phyloP scores from a whole-genome alignment of 805 yeast genomes.

The Tetrapisispora phaffii region DNA sequence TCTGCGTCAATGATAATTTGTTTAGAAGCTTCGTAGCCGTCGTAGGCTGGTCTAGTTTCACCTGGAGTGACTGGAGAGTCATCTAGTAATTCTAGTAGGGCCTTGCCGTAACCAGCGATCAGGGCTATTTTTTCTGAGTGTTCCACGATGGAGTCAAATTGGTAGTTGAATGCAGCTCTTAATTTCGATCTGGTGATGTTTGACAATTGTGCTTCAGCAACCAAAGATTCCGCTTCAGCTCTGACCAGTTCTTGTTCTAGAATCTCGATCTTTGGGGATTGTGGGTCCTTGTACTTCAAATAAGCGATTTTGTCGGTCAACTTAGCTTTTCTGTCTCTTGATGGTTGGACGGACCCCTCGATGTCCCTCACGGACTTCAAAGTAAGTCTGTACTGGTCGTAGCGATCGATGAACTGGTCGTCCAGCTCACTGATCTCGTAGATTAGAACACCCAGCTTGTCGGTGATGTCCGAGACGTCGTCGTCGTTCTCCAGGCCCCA shows the following conservation, averaged over 20 bases:
- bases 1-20: conserved; percentile 82
- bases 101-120: conserved; percentile 86
- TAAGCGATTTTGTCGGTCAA: conserved; percentile 79
- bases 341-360: conserved; percentile 80
- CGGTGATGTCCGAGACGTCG: conserved; percentile 78
- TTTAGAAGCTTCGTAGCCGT: conserved; percentile 81
- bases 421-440: conserved; percentile 80
- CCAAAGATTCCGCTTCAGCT: conserved; percentile 85
- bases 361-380: conserved; percentile 74
- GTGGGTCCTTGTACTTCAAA: conserved; percentile 77
- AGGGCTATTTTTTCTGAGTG: conserved; percentile 77
- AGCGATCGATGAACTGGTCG: conserved; percentile 76
- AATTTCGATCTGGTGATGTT: conserved; percentile 82
- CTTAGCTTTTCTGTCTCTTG: conserved; percentile 77
- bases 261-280: conserved; percentile 66
- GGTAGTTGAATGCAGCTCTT: conserved; percentile 75
- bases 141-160: conserved; percentile 78
- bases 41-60: conserved; percentile 83
- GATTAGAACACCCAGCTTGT: conserved; percentile 73
- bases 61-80: conserved; percentile 85
- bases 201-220: conserved; percentile 85
- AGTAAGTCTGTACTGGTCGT: conserved; percentile 79
- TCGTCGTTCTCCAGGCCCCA: conserved; percentile 89
- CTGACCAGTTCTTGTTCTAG: conserved; percentile 84
- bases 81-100: conserved; percentile 70